These are phyloP conservation scores for Erodium chrysanthum DNA, from an alignment of 441 rosid genomes.

Conservation along the genomic window DNA sequence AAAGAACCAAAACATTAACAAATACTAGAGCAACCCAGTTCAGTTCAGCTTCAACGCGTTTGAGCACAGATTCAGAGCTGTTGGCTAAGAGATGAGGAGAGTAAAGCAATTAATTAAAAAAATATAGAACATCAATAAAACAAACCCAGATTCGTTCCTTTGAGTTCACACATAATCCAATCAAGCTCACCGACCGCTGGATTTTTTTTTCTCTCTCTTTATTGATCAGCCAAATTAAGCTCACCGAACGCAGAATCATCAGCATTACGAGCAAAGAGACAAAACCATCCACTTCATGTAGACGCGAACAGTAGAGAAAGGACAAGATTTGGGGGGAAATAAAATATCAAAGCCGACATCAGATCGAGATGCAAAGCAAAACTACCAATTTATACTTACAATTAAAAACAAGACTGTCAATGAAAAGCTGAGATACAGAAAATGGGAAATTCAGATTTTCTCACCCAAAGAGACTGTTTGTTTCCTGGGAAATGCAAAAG, in stretches of 20 bases:
- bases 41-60: constrained; percentile 9
- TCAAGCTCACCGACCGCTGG: neutral
- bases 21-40: constrained; percentile 1
- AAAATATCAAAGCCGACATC: neutral
- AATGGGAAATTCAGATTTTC: constrained; percentile 6
- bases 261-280: neutral
- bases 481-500: constrained; percentile 5
- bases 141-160: neutral
- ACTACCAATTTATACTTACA: neutral
- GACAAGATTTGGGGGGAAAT: constrained; percentile 10
- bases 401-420: neutral
- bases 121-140: neutral
- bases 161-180: constrained; percentile 1
- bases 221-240: no score
- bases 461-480: constrained; percentile 4
- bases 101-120: neutral
- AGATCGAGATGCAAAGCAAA: constrained; percentile 5
- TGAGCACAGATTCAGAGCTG: neutral
- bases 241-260: neutral
- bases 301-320: neutral
- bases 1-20: neutral
- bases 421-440: neutral
- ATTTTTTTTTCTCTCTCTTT: no score
- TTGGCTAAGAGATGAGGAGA: constrained; percentile 1
- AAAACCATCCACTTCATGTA: constrained; percentile 3